A percentile compares a stretch with the other conserved stretches of the same genome.
Evolutionary conservation across 441 rosid species (phyloP).

Genomic region (Manihot esculenta): DNA sequence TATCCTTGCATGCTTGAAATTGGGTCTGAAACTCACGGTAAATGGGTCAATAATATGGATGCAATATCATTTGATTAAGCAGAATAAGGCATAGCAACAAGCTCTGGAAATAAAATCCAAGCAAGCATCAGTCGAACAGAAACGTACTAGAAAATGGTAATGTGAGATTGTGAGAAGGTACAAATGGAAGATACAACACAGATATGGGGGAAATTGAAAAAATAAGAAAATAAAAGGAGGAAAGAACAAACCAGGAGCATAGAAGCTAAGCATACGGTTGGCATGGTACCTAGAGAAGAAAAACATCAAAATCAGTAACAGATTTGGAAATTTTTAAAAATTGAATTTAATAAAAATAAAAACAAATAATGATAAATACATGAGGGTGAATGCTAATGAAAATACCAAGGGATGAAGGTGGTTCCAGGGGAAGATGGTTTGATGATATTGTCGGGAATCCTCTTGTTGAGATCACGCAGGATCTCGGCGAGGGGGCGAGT

Average conservation of each 20-base stretch:
- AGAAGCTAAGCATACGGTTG: constrained; percentile 96
- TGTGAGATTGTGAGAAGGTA: neutral
- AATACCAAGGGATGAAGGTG: constrained; percentile 75
- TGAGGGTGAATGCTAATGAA: neutral
- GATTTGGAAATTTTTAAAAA: neutral
- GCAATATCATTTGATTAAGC: neutral
- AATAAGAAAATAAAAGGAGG: constrained; percentile 1
- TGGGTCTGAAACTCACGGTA: neutral
- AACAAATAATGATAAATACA: neutral
- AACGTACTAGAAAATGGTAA: neutral
- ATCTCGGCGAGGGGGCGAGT: constrained; percentile 91
- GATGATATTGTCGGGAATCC: constrained; percentile 84
- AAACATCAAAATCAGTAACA: constrained; percentile 11
- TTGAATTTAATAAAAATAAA: neutral
- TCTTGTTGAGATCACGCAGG: constrained; percentile 92
- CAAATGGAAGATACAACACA: neutral
- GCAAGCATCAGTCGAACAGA: neutral
- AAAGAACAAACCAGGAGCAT: constrained; percentile 74
- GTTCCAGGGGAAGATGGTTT: constrained; percentile 43
- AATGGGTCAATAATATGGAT: neutral
- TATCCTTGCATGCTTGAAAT: neutral
- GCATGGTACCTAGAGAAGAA: constrained; percentile 75
- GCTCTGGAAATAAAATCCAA: neutral
- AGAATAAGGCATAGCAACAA: neutral
- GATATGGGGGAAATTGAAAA: neutral